Evolutionary conservation across 1,284 basidiomycete genomes (phyloP).

Genomic region (Stygiomarasmius scandens): DNA sequence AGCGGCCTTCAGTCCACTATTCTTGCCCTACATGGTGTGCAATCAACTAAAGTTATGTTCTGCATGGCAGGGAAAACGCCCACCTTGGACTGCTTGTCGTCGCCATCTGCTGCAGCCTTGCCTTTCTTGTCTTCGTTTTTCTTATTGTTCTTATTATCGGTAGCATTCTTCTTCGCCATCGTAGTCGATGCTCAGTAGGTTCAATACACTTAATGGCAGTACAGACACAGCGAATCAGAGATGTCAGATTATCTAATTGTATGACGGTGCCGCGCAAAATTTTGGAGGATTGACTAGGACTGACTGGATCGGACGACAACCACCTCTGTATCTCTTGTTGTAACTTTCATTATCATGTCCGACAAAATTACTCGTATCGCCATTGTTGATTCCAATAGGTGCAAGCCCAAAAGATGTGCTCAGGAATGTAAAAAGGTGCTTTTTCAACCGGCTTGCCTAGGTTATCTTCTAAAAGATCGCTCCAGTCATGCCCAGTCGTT

Average conservation of each 20-base stretch:
- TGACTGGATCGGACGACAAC: neutral
- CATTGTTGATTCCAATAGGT: constrained; percentile 91
- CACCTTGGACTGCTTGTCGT: constrained; percentile 15
- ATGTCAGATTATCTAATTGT: neutral
- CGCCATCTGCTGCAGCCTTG: constrained; percentile 12
- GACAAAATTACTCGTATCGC: constrained; percentile 97
- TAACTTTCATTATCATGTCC: constrained; percentile 48
- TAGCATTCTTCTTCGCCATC: constrained; percentile 16
- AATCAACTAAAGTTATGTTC: neutral
- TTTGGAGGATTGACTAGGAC: neutral
- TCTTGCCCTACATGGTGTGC: constrained; percentile 8
- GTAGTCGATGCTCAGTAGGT: neutral
- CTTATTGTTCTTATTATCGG: constrained; percentile 7
- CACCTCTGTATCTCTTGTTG: neutral
- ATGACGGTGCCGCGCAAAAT: neutral
- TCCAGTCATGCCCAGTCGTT: constrained; percentile 92
- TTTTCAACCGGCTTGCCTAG: neutral
- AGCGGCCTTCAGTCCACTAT: constrained; percentile 59
- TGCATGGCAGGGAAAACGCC: neutral
- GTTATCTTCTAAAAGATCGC: constrained; percentile 5
- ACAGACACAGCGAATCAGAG: neutral
- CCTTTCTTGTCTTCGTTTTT: constrained; percentile 14
- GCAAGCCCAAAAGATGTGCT: constrained; percentile 91
- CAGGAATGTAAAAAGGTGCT: constrained; percentile 90
- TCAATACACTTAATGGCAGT: too few species aligned